Percentiles rank a stretch among this genome's conserved stretches.
These are phyloP conservation scores for Plasmodium malariae DNA, from an alignment of 169 alveolate species.

Conservation along the genomic window DNA sequence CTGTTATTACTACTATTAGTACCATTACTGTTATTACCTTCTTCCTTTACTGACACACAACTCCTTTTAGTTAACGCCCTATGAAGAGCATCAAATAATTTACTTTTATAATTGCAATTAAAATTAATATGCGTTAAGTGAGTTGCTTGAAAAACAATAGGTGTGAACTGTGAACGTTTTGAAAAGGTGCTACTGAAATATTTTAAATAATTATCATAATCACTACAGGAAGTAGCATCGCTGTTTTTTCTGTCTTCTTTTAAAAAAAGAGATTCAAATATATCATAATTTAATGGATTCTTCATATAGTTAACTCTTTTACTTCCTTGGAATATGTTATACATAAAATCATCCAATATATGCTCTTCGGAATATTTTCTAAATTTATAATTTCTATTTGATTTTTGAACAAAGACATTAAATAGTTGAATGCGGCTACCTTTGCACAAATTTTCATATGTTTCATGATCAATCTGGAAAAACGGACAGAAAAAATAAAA, in stretches of 20 bases:
- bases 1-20: not conserved
- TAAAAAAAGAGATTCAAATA: slow-evolving; percentile 34
- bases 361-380: slow-evolving; percentile 15
- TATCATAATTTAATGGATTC: slow-evolving; percentile 24
- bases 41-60: not conserved
- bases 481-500: not conserved
- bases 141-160: slow-evolving; percentile 66
- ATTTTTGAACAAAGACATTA: slow-evolving; percentile 44
- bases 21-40: too few relatives aligned
- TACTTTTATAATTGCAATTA: slow-evolving; percentile 36
- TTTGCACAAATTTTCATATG: slow-evolving; percentile 40
- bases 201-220: slow-evolving; percentile 22
- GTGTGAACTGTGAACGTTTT: slow-evolving; percentile 28
- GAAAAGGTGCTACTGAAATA: not conserved
- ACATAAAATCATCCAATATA: slow-evolving; percentile 20
- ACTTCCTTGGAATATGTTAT: slow-evolving; percentile 10
- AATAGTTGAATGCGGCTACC: slow-evolving; percentile 55
- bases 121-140: slow-evolving; percentile 56
- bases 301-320: slow-evolving; percentile 7
- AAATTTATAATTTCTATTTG: slow-evolving; percentile 44
- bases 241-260: slow-evolving; percentile 16
- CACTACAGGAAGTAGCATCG: not conserved
- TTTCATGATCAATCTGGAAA: slow-evolving; percentile 48
- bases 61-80: slow-evolving; percentile 12
- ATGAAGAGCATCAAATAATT: slow-evolving; percentile 47